Evolutionary conservation across 345 rosid genomes (phyloP).

Genomic region (Salix brachista): DNA sequence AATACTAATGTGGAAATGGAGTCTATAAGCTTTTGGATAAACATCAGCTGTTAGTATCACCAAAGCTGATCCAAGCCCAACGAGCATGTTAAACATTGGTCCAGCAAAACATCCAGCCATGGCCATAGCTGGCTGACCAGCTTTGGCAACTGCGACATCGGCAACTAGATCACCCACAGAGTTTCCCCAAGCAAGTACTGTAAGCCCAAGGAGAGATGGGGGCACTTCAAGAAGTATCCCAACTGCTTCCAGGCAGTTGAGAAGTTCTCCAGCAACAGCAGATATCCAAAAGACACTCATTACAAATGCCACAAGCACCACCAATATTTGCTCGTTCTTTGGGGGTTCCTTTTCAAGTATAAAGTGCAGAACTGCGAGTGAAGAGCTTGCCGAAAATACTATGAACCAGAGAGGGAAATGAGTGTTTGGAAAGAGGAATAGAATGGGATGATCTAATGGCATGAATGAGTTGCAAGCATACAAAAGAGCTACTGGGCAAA

Average conservation of each 20-base stretch:
- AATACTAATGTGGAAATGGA: slow-evolving; percentile 74
- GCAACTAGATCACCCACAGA: slow-evolving; percentile 97
- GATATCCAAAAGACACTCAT: slow-evolving; percentile 99
- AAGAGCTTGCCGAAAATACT: slow-evolving; percentile 60
- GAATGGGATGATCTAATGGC: slow-evolving; percentile 72
- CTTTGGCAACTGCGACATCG: slow-evolving; percentile 92
- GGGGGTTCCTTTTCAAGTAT: slow-evolving; percentile 78
- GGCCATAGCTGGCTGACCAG: slow-evolving; percentile 98
- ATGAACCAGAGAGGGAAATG: slow-evolving; percentile 81
- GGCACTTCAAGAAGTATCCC: slow-evolving; percentile 71
- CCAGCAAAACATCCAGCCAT: slow-evolving; percentile 99
- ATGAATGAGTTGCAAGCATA: slow-evolving; percentile 75
- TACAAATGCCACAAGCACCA: slow-evolving; percentile 58
- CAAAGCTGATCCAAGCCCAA: slow-evolving; percentile 83
- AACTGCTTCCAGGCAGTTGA: slow-evolving; percentile 79
- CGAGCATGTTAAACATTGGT: slow-evolving; percentile 98
- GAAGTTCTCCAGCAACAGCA: slow-evolving; percentile 83
- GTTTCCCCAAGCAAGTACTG: slow-evolving; percentile 98
- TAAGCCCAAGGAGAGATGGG: slow-evolving; percentile 82
- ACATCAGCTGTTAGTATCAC: slow-evolving; percentile 67
- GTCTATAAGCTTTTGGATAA: slow-evolving; percentile 76
- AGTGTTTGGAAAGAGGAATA: slow-evolving; percentile 65
- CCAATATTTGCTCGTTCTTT: slow-evolving; percentile 65
- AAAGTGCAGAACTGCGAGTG: slow-evolving; percentile 72
- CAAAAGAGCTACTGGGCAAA: slow-evolving; percentile 79